A percentile compares a stretch with the other conserved stretches of the same genome.
Evolutionary conservation across 192 early-diverging fungal genomes (phyloP).

Genomic region (Geranomyces michiganensis): DNA sequence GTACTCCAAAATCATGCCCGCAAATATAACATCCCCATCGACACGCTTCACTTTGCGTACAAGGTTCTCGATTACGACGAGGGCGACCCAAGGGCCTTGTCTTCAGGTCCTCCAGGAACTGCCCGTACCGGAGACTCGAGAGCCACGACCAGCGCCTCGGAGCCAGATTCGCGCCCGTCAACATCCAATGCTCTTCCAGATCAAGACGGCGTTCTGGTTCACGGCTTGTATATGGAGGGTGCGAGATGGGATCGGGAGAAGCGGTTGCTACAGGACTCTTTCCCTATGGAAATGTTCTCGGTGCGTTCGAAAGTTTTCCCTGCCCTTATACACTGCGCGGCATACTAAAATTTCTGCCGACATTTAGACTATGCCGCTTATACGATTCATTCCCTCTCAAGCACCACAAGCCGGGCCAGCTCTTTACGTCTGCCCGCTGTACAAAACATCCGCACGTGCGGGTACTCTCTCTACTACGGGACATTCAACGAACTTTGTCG

Average conservation of each 20-base stretch:
- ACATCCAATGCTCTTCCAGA: conserved; percentile 12
- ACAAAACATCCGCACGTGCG: conserved; percentile 65
- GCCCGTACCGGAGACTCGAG: not conserved
- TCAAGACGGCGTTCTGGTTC: conserved; percentile 60
- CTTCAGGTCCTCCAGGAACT: not conserved
- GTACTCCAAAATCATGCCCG: conserved; percentile 65
- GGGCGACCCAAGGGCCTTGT: conserved; percentile 38
- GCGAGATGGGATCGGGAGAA: conserved; percentile 62
- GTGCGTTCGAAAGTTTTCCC: conserved; percentile 34
- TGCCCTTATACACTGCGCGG: not conserved
- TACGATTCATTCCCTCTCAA: conserved; percentile 61
- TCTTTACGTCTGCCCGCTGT: conserved; percentile 59
- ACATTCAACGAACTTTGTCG: conserved; percentile 66
- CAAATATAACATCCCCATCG: conserved; percentile 63
- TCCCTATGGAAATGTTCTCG: conserved; percentile 70
- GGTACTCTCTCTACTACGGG: conserved; percentile 66
- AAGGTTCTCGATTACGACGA: conserved; percentile 51
- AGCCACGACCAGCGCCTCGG: not conserved
- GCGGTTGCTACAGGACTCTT: conserved; percentile 58
- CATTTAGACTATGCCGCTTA: conserved; percentile 57
- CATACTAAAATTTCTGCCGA: not conserved
- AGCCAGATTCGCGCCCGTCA: conserved; percentile 3
- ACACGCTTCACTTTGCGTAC: conserved; percentile 55
- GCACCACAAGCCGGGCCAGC: conserved; percentile 26
- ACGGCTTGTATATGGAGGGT: conserved; percentile 61